Base-by-base conservation (phyloP, 768 basidiomycete species). In the Lentinula guzmanii region DNA sequence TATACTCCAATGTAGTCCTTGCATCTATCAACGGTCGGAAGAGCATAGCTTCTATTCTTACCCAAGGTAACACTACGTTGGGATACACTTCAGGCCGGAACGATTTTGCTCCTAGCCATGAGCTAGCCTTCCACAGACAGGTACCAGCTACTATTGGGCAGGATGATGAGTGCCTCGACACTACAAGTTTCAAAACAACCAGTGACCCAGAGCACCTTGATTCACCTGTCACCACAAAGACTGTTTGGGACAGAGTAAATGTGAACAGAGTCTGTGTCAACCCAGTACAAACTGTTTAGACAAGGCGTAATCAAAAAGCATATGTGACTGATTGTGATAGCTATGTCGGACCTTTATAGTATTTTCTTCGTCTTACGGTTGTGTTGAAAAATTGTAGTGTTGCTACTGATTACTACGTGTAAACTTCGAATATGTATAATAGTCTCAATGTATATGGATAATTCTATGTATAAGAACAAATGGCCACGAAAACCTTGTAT, bases 1-100 rank as follows among this genome's bases (percentile, higher is more conserved):
- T 52, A 15, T 60, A 52, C 46, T 60, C 59, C 11, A 60, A 52
- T 28, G 51, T 60, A 4, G 24, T 60, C 24, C 42, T 51, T 51
- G 46, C 48, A 24, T 42, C 39, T n/a, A 39, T 58, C 5, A 58
- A 58, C 16, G 56, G 42, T 13, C 41, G 56, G 4, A 54, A 54
- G 21, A 54, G 34, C 37, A 34, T 54, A 21, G 53, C 53, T 24
- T 35, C 53, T 2, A 48, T 48, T 24, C 46, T 48, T 24, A 48
- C 46, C 9, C 46, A 48, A 48, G 46, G 46, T 10, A 48, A n/a
- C 46, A 48, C 46, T 21, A 48, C 46, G 8, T 48, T 48, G 46
- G 46, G 46, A 21, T 48, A 48, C 46, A 48, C 46, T n/a, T 48
- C 46, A 48, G 46, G 46, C 18, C 46, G 46, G 46, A 48, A 46